Conservation (phyloP, 1,284 basidiomycete genomes). For the Ganoderma leucocontextum region DNA sequence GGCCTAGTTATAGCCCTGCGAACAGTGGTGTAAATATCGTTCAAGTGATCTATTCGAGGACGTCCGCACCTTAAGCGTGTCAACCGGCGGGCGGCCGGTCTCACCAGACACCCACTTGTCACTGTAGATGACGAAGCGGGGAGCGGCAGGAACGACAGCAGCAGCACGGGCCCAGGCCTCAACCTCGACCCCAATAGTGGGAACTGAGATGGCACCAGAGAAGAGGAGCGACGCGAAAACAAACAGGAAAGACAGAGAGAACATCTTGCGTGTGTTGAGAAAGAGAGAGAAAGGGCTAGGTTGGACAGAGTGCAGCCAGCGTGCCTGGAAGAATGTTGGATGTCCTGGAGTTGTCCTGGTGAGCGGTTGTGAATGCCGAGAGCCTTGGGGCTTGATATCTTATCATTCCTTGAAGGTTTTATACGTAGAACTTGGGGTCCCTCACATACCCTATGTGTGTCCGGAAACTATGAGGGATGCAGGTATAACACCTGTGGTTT, state of each 20-base stretch:
- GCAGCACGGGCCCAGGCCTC: constrained; percentile 12
- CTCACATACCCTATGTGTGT: too few species aligned
- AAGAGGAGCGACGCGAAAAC: constrained; percentile 30
- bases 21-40: neutral
- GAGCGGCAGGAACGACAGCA: constrained; percentile 39
- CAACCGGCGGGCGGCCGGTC: constrained; percentile 47
- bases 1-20: constrained; percentile 57
- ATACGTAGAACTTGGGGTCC: neutral
- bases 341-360: neutral
- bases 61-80: constrained; percentile 45
- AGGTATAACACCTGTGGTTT: too few species aligned
- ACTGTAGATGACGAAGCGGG: constrained; percentile 54
- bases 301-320: too few species aligned
- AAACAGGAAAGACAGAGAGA: constrained; percentile 25
- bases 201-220: constrained; percentile 26
- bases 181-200: constrained; percentile 23
- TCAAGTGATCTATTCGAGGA: too few species aligned
- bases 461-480: neutral
- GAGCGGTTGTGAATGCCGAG: neutral
- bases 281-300: too few species aligned
- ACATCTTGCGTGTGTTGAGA: constrained; percentile 19
- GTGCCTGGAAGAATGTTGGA: neutral
- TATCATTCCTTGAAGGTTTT: neutral
- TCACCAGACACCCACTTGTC: constrained; percentile 50
- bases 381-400: neutral